Percentiles rank a stretch among this genome's conserved stretches.
These are phyloP conservation scores for Coleophoma cylindrospora DNA, from an alignment of 2,329 filamentous ascomycete species.

Conservation along the genomic window DNA sequence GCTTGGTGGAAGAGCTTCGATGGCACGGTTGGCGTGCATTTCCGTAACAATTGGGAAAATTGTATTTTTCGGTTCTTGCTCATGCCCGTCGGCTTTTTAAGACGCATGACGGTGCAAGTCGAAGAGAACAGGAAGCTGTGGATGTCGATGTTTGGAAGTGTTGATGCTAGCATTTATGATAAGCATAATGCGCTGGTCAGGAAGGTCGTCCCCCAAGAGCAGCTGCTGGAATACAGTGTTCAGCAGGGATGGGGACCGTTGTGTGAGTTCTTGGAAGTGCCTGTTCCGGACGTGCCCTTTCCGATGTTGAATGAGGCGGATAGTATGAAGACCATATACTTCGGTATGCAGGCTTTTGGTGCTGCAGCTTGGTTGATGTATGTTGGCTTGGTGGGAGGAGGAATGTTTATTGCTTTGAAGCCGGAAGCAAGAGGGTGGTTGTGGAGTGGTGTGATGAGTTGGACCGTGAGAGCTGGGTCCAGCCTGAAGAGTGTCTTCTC, in stretches of 20 bases:
- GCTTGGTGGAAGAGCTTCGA: not conserved
- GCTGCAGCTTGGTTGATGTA: not conserved
- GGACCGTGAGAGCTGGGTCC: not conserved
- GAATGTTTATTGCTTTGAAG: not conserved
- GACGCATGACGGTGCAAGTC: not conserved
- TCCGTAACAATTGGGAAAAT: not conserved
- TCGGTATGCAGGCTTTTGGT: not conserved
- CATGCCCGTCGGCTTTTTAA: not conserved
- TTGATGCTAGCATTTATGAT: slow-evolving; percentile 1
- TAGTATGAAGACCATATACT: not conserved
- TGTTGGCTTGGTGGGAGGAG: not conserved
- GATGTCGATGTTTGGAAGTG: not conserved
- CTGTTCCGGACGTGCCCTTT: slow-evolving; percentile 5
- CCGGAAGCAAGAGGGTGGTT: not conserved
- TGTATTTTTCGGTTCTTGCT: not conserved
- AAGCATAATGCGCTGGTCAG: slow-evolving; percentile 7
- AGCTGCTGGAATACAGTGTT: slow-evolving; percentile 7
- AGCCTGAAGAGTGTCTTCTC: not conserved
- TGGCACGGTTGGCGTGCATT: not conserved
- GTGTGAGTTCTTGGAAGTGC: slow-evolving; percentile 7
- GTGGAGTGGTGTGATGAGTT: not conserved
- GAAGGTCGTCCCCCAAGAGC: not conserved
- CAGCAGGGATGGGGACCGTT: slow-evolving; percentile 11
- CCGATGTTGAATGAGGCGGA: slow-evolving; percentile 8
- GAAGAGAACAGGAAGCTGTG: not conserved